Evolutionary conservation across 345 rosid species (phyloP).

Genomic region (Conringia planisiliqua): DNA sequence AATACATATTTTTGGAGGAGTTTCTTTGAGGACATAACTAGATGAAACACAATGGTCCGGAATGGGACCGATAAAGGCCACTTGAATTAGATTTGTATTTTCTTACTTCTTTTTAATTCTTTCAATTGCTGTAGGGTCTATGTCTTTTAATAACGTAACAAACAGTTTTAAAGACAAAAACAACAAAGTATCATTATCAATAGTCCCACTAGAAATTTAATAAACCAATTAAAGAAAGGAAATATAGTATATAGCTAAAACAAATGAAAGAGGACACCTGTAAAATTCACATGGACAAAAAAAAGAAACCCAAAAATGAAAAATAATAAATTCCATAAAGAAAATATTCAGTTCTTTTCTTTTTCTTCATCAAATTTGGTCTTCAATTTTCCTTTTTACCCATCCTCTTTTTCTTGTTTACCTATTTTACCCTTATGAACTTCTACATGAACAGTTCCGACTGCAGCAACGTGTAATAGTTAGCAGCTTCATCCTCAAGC

Average conservation of each 20-base stretch:
- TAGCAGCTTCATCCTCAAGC: constrained; percentile 70
- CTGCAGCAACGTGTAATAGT: constrained; percentile 58
- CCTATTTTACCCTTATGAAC: neutral
- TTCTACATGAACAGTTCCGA: constrained; percentile 57
- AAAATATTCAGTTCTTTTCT: neutral
- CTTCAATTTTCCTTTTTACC: neutral
- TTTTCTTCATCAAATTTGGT: neutral
- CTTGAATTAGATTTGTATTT: neutral
- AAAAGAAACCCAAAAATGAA: neutral
- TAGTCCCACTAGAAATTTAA: constrained; percentile 26
- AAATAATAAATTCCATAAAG: neutral
- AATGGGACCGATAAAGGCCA: constrained; percentile 1
- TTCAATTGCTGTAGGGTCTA: neutral
- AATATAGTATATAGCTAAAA: constrained; percentile 3
- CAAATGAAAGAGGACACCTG: neutral
- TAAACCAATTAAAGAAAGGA: constrained; percentile 9
- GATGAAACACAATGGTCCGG: constrained; percentile 2
- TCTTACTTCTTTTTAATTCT: neutral
- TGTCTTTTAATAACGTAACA: constrained; percentile 5
- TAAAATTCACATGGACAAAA: neutral
- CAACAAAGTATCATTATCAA: constrained; percentile 21
- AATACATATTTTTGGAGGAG: neutral
- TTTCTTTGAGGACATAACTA: neutral
- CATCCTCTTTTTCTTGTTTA: constrained; percentile 5
- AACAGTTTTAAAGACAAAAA: constrained; percentile 6